Evolutionary conservation across 1,284 basidiomycete genomes (phyloP), one percentile per base, ranked within the genome.

Genomic region (Cutaneotrichosporon arboriforme): DNA sequence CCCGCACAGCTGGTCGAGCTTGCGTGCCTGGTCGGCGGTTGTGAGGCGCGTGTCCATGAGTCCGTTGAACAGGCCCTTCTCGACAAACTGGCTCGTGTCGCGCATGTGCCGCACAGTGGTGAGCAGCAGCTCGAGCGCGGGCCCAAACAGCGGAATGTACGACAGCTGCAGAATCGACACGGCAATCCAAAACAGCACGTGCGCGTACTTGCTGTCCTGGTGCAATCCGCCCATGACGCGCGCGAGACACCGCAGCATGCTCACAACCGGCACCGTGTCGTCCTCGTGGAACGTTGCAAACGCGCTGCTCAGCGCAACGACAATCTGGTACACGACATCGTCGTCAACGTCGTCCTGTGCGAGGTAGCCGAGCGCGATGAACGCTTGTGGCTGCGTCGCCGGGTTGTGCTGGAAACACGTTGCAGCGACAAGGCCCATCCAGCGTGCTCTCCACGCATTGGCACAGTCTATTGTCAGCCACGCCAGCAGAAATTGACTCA

Each of bases 361-460:
- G 18, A 97, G 78, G 37, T 83, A 81, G 4, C 90, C 89, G 13
- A 97, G 81, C 2, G 88, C 84, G 26, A 89, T 83, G 70, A 96
- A 94, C 0, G 90, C 88, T 17, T 90, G 84, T 41, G 88, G 85
- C 71, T 96, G 92, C 22, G 93, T 84, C 17, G 88, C 85, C 0
- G 90, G 88, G 13, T 90, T 91, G 54, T 89, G 83, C 70, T 96
- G 92, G 79, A 97, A 96, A 18, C 91, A 90, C 0, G 87, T 90
- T 2, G 90, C 85, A 0, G 89, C 88, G n/a, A 92, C 84, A 50
- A 97, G 75, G 51, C 90, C 86, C 84, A 92, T 90, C 88, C 92
- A 91, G 37, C 92, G 81, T 22, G 91, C 89, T 54, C 88, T 82
- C 92, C 93, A 97, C 14, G 88, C 83, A 67, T 97, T 97, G 38